Base-by-base conservation (phyloP, 108 stramenopile genomes). In the Cyclotella baltica region DNA sequence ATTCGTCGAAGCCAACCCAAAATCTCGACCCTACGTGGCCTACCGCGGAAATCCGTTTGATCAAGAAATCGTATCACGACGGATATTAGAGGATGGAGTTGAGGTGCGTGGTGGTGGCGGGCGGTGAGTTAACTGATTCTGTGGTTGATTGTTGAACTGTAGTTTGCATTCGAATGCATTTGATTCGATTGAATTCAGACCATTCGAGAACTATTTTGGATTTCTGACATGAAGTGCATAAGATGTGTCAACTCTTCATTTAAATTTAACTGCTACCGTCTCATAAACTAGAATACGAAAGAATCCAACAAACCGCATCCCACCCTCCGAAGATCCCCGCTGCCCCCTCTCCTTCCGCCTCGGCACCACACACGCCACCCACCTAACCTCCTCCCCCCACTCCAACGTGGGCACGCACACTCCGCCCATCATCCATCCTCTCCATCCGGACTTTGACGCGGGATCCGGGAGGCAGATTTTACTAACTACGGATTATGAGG, bases 401-500 rank as follows among this genome's bases (percentile, higher is more conserved):
- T 56, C 46, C 46, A 23, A 71, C n/a, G 55, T 47, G 18, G 75
- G 75, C 16, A 75, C 62, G 3, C 78, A 80, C 68, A 70, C 88
- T 15, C 86, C 93, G 18, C 89, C 91, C 18, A 63, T 94, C 6
- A 85, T 92, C 25, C 86, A 89, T 69, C 89, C 93, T 27, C 73
- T 90, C 64, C 85, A 90, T 74, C 91, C 93, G 10, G 87, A 84
- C 56, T 83, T 76, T 55, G 82, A 83, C 50, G 73, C 77, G 0
- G 93, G 93, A 66, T 89, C 90, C 18, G 93, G 93, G 11, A 68
- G 88, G 23, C 93, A 94, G 76, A 89, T 94, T 33, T 31, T 94
- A 13, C 72, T 87, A 51, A 78, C 87, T 27, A 89, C 90, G 20
- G 87, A 90, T 50, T 94, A 88, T 61, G 93, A 94, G 62, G 87